Percentiles rank a stretch among this genome's conserved stretches.
phyloP scores from a whole-genome alignment of 1,284 basidiomycete genomes.

The Cryptococcus sp. region DNA sequence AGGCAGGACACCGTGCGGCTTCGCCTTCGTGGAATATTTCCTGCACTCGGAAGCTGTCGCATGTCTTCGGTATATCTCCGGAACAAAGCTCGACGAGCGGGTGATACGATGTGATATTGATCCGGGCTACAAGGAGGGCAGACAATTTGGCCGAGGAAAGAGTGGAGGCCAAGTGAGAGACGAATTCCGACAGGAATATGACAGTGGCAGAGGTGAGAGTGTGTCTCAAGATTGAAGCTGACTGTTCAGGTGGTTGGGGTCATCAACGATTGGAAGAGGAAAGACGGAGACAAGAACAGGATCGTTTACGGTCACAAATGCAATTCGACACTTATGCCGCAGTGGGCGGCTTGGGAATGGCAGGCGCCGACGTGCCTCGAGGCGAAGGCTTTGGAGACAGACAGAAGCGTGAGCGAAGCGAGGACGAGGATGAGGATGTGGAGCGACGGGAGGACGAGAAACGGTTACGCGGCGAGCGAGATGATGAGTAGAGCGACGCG shows the following conservation, averaged over 20 bases:
- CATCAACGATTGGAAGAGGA: conserved; percentile 57
- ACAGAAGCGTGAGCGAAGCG: conserved; percentile 39
- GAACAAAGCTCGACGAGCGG: conserved; percentile 98
- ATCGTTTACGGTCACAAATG: conserved; percentile 71
- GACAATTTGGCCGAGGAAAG: conserved; percentile 96
- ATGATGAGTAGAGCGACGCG: conserved; percentile 42
- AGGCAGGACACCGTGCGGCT: conserved; percentile 91
- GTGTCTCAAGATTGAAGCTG: not conserved
- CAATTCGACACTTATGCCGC: conserved; percentile 87
- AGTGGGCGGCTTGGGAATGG: conserved; percentile 72
- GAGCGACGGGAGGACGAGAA: conserved; percentile 46
- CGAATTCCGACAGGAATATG: conserved; percentile 96
- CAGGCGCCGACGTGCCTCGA: conserved; percentile 70
- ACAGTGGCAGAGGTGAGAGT: conserved; percentile 71
- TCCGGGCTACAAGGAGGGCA: conserved; percentile 94
- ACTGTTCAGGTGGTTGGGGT: conserved; percentile 78
- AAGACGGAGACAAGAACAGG: conserved; percentile 66
- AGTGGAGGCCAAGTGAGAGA: conserved; percentile 95
- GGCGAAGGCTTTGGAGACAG: conserved; percentile 48
- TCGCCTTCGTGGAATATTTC: conserved; percentile 99
- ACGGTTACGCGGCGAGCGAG: conserved; percentile 43
- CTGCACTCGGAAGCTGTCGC: conserved; percentile 92
- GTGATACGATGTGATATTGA: conserved; percentile 98
- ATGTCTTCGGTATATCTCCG: conserved; percentile 89
- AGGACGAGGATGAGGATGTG: conserved; percentile 33